phyloP scores from a whole-genome alignment of 2,329 filamentous ascomycete genomes.

The Paecilomyces fulvus region DNA sequence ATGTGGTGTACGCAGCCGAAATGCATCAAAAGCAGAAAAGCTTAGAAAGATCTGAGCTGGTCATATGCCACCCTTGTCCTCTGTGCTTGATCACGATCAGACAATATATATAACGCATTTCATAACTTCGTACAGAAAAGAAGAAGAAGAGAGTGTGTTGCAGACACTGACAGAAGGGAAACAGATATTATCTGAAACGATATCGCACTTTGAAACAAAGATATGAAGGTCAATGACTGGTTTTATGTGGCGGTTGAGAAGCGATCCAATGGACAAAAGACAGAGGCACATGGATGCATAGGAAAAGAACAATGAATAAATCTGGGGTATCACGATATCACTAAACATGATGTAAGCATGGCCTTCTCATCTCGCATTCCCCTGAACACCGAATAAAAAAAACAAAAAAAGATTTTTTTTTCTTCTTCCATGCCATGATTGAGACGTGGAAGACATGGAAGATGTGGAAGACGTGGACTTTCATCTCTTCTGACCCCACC shows the following conservation, averaged over 20 bases:
- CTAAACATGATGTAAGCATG: slow-evolving; percentile 28
- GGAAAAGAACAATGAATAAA: slow-evolving; percentile 12
- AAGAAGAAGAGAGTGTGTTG: slow-evolving; percentile 4
- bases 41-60: neutral
- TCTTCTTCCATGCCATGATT: neutral
- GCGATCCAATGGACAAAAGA: neutral
- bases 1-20: neutral
- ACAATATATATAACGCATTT: neutral
- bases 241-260: neutral
- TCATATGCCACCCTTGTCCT: neutral
- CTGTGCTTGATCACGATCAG: neutral
- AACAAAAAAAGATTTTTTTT: neutral
- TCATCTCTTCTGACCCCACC: slow-evolving; percentile 54
- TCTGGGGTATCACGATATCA: slow-evolving; percentile 34
- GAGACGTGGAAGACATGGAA: neutral
- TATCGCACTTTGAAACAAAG: slow-evolving; percentile 78
- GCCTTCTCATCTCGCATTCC: slow-evolving; percentile 16
- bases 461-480: neutral
- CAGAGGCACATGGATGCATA: slow-evolving; percentile 9
- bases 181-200: slow-evolving; percentile 82
- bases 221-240: slow-evolving; percentile 48
- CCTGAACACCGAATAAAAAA: slow-evolving; percentile 21
- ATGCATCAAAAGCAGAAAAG: neutral
- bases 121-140: slow-evolving; percentile 3
- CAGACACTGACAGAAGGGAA: slow-evolving; percentile 14